A percentile compares a stretch with the other conserved stretches of the same genome.
Conservation (phyloP, 2,329 filamentous ascomycete genomes). For the Amauroascus verrucosus region DNA sequence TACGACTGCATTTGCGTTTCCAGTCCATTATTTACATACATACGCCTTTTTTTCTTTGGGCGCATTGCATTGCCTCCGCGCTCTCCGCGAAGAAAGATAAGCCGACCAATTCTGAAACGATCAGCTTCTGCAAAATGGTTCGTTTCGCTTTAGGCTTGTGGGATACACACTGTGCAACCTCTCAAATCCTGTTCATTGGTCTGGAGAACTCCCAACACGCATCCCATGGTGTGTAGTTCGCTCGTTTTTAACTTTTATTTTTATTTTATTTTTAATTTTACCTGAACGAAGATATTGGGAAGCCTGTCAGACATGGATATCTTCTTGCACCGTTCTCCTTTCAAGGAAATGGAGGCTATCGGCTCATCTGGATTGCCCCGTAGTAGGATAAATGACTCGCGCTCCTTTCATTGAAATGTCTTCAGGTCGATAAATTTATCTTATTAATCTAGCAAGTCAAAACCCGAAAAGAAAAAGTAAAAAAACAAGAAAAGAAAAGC, state of each 20-base stretch:
- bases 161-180: background rate
- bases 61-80: background rate
- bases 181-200: background rate
- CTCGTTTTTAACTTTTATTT: background rate
- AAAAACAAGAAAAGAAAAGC: too few species aligned
- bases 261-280: too few species aligned
- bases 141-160: background rate
- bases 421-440: too few species aligned
- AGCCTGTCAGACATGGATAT: background rate
- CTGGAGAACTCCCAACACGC: too few species aligned
- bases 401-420: too few species aligned
- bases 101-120: conserved; percentile 2
- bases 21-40: background rate
- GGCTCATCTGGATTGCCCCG: too few species aligned
- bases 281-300: conserved; percentile 1
- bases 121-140: background rate
- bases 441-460: too few species aligned
- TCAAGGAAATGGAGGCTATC: too few species aligned
- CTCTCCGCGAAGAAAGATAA: background rate
- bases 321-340: too few species aligned
- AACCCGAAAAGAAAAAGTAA: too few species aligned
- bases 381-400: background rate
- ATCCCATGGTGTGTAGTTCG: background rate
- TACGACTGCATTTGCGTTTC: background rate
- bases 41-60: background rate